Evolutionary conservation across 2,329 filamentous ascomycete genomes (phyloP).

Genomic region (Atkinsonella hypoxylon): DNA sequence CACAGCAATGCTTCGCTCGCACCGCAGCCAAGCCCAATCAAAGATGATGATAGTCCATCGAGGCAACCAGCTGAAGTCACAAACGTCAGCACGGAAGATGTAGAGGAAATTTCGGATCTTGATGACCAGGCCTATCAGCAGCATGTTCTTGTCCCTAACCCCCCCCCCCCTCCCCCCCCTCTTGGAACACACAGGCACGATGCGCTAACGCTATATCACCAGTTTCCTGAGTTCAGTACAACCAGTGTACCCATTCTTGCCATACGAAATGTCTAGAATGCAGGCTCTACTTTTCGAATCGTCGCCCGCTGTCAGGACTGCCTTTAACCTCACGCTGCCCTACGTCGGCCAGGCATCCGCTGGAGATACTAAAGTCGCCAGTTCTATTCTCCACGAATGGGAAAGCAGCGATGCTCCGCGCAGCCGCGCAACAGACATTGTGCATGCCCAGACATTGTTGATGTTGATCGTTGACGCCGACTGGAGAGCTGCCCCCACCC

Average conservation of each 20-base stretch:
- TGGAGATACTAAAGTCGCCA: slow-evolving; percentile 32
- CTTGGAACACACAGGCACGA: neutral
- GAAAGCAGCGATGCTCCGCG: slow-evolving; percentile 30
- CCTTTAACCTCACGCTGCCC: slow-evolving; percentile 52
- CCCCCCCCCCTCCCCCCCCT: too few species aligned
- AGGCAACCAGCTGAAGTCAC: slow-evolving; percentile 22
- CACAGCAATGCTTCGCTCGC: slow-evolving; percentile 33
- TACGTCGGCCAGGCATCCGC: slow-evolving; percentile 33
- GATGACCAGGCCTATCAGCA: slow-evolving; percentile 34
- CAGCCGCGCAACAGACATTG: slow-evolving; percentile 31
- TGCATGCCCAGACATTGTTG: slow-evolving; percentile 56
- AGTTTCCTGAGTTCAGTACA: slow-evolving; percentile 56
- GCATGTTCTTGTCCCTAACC: slow-evolving; percentile 19
- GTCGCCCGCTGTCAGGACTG: slow-evolving; percentile 44
- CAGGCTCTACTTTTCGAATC: slow-evolving; percentile 44
- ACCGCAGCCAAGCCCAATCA: slow-evolving; percentile 31
- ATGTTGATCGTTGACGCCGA: slow-evolving; percentile 56
- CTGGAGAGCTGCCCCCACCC: slow-evolving; percentile 34
- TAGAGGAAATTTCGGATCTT: slow-evolving; percentile 10
- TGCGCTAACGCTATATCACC: neutral
- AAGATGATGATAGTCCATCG: slow-evolving; percentile 23
- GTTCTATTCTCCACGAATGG: slow-evolving; percentile 38
- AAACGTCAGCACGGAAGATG: slow-evolving; percentile 21
- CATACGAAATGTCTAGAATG: slow-evolving; percentile 42
- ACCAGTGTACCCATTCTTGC: slow-evolving; percentile 54